Base-by-base conservation (phyloP, 2,329 filamentous ascomycete species). In the Cytospora leucostoma region DNA sequence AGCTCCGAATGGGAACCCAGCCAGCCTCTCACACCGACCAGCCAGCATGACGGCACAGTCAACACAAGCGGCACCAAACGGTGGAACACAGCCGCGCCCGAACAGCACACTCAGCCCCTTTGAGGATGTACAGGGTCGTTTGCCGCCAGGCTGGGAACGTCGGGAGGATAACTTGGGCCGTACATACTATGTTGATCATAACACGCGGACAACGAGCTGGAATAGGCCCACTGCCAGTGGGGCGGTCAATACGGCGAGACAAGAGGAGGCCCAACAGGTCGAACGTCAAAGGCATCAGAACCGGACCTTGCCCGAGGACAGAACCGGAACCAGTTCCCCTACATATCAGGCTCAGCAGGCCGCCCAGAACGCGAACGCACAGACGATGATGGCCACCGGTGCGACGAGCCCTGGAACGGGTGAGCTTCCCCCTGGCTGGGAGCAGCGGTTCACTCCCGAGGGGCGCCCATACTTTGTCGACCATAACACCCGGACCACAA, bases 141-240 rank as follows among this genome's bases (percentile, higher is more conserved):
- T 99, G 61, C 95, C 95, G 38, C 88, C 91, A 57, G 95, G 95
- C 38, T 99, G 95, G 94, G 95, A 99, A 78, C 88, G 95, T 62
- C 87, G 95, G 62, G 94, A 98, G 76, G 95, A 99, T 74, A 95
- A 97, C 70, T 78, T 98, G 51, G 94, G 95, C 59, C 86, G 95
- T 71, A 98, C 94, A 27, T 99, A 99, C 74, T 99, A 98, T 74
- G 95, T 99, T 59, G 95, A 99, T 73, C 95, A 98, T 75, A 98
- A 98, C 75, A 97, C 93, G 7, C 85, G 95, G 71, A 94, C 95
- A 61, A 99, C 95, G 0, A 98, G 94, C 70, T 99, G 95, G 95
- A 94, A 91, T 70, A 84, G 95, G 65, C 95, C 95, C 8, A 90
- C 92, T 47, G 88, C 88, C 65, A 90, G 89, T 71, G 93, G 89